Evolutionary conservation across 306 rosid species (phyloP).

Genomic region (Rubus parviflorus): DNA sequence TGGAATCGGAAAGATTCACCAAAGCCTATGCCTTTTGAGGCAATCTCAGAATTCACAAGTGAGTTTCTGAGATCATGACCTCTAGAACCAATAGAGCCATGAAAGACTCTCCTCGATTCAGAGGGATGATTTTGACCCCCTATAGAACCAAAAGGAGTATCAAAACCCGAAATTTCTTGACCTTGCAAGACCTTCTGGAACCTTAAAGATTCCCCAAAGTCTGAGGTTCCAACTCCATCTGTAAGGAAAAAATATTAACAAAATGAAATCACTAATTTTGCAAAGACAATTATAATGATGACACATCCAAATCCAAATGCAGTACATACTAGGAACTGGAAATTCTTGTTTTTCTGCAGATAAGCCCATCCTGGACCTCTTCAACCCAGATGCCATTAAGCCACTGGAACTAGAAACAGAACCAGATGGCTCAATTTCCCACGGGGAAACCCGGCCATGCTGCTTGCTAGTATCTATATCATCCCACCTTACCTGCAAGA

Average conservation of each 20-base stretch:
- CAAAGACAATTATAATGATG: neutral
- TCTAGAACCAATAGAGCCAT: slow-evolving; percentile 50
- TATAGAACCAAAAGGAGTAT: slow-evolving; percentile 53
- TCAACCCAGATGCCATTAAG: slow-evolving; percentile 68
- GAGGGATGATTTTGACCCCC: slow-evolving; percentile 52
- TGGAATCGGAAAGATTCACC: slow-evolving; percentile 82
- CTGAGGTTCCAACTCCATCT: slow-evolving; percentile 86
- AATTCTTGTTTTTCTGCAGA: slow-evolving; percentile 56
- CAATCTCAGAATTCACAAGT: slow-evolving; percentile 44
- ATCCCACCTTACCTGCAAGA: slow-evolving; percentile 93
- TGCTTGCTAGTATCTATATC: slow-evolving; percentile 63
- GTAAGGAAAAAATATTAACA: slow-evolving; percentile 16
- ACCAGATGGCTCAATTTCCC: slow-evolving; percentile 94
- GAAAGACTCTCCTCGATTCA: slow-evolving; percentile 66
- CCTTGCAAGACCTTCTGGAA: slow-evolving; percentile 99
- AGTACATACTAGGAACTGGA: slow-evolving; percentile 67
- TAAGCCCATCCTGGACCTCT: slow-evolving; percentile 77
- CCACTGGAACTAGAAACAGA: slow-evolving; percentile 56
- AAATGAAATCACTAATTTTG: slow-evolving; percentile 15
- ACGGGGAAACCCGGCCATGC: slow-evolving; percentile 94
- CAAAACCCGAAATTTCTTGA: slow-evolving; percentile 92
- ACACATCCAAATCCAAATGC: neutral
- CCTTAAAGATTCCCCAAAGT: slow-evolving; percentile 91
- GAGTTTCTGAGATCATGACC: slow-evolving; percentile 61
- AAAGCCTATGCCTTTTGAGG: slow-evolving; percentile 67